Conservation (phyloP, 805 yeast species). For the Lachancea fermentati region DNA sequence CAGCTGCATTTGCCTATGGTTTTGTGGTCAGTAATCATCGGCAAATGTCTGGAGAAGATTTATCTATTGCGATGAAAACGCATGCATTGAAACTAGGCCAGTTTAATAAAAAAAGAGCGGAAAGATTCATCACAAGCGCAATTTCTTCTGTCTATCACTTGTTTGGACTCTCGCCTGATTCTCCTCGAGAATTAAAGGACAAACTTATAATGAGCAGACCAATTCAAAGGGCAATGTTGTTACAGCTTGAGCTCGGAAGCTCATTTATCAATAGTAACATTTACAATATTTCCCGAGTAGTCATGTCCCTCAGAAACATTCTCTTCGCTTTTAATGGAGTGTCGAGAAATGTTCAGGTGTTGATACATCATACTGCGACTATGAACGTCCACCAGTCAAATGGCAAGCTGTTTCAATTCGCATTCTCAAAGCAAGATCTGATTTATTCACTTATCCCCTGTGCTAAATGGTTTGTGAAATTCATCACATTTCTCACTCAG, state of each 20-base stretch:
- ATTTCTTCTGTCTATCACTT: constrained; percentile 28
- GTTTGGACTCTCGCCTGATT: constrained; percentile 32
- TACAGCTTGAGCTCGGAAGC: constrained; percentile 32
- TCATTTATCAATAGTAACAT: constrained; percentile 24
- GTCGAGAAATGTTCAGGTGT: constrained; percentile 25
- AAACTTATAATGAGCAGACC: constrained; percentile 33
- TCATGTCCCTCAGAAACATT: constrained; percentile 29
- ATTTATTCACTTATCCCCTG: constrained; percentile 66
- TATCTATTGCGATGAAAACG: constrained; percentile 31
- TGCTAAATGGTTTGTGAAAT: constrained; percentile 80
- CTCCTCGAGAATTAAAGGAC: constrained; percentile 32
- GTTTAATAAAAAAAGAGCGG: constrained; percentile 22
- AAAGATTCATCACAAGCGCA: constrained; percentile 22
- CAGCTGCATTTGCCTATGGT: constrained; percentile 32
- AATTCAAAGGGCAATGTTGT: constrained; percentile 30
- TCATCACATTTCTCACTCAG: constrained; percentile 65
- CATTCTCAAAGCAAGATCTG: constrained; percentile 55
- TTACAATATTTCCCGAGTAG: constrained; percentile 29
- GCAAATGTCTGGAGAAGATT: constrained; percentile 32
- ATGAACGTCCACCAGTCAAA: constrained; percentile 42
- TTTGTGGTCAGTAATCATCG: constrained; percentile 33
- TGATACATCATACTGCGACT: constrained; percentile 32
- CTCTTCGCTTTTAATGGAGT: constrained; percentile 33
- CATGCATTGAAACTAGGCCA: constrained; percentile 21
- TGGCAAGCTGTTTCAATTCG: constrained; percentile 41